phyloP scores from a whole-genome alignment of 176 grass and related monocot genomes.

The Puya raimondii region DNA sequence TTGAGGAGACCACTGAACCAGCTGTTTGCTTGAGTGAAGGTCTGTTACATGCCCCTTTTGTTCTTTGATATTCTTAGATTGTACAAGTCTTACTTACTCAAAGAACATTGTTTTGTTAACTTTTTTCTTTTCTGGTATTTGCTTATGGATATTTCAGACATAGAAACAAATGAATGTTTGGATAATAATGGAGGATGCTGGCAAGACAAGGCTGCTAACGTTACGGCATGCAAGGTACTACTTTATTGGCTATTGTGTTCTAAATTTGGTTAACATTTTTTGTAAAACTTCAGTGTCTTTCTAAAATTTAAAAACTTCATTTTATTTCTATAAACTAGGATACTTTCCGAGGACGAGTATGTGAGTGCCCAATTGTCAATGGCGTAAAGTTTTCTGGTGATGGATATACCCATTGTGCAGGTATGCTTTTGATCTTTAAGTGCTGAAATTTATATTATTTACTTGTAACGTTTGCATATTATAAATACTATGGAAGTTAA shows the following conservation, averaged over 20 bases:
- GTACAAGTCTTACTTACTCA: background rate
- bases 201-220: conserved; percentile 46
- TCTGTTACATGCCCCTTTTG: conserved; percentile 22
- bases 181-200: conserved; percentile 93
- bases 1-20: conserved; percentile 85
- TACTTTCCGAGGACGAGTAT: conserved; percentile 88
- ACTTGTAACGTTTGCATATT: background rate
- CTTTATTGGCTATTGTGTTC: conserved; percentile 1
- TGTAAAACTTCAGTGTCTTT: background rate
- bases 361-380: conserved; percentile 71
- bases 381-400: conserved; percentile 83
- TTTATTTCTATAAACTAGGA: conserved; percentile 33
- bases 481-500: background rate
- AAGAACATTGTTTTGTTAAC: background rate
- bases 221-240: conserved; percentile 81
- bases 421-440: conserved; percentile 23
- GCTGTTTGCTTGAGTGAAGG: conserved; percentile 73
- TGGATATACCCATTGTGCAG: conserved; percentile 86
- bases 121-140: conserved; percentile 6
- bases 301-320: conserved; percentile 10
- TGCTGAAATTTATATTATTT: background rate
- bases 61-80: background rate
- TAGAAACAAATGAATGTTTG: conserved; percentile 96
- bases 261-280: background rate
- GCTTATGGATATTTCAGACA: conserved; percentile 33